A percentile compares a stretch with the other conserved stretches of the same genome.
Conservation (phyloP, 129 eudicot species). For the Rutidosis leptorrhynchoides region DNA sequence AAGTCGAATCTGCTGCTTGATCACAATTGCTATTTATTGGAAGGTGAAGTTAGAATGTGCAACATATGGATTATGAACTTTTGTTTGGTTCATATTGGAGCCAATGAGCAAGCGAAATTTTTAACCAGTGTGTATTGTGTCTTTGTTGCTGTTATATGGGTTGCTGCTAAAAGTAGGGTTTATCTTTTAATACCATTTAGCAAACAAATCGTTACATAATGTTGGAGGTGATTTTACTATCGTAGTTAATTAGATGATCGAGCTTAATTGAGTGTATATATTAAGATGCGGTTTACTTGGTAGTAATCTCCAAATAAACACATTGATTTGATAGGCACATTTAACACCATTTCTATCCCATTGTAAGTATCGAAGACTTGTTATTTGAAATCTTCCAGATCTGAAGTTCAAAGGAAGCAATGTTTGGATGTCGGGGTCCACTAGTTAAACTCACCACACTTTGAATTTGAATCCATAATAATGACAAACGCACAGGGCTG, state of each 20-base stretch:
- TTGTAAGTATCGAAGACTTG: neutral
- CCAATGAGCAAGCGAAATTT: neutral
- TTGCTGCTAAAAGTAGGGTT: neutral
- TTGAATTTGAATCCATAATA: slow-evolving; percentile 7
- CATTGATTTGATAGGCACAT: no score
- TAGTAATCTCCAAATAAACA: no score
- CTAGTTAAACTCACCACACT: neutral
- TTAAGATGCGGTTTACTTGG: no score
- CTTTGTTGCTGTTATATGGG: neutral
- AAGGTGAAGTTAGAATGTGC: no score
- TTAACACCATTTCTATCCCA: neutral
- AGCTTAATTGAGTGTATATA: no score
- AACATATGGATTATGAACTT: neutral
- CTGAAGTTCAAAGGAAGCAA: neutral
- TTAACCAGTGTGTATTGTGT: neutral
- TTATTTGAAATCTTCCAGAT: neutral
- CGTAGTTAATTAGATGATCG: no score
- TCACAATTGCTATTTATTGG: neutral
- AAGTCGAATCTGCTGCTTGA: neutral
- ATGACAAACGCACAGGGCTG: neutral
- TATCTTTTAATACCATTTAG: no score
- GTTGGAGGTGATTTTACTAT: neutral
- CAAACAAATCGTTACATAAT: no score
- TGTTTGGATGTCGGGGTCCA: slow-evolving; percentile 4
- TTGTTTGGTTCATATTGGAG: neutral